Base-by-base conservation (phyloP, 805 yeast genomes). In the Candida takata region DNA sequence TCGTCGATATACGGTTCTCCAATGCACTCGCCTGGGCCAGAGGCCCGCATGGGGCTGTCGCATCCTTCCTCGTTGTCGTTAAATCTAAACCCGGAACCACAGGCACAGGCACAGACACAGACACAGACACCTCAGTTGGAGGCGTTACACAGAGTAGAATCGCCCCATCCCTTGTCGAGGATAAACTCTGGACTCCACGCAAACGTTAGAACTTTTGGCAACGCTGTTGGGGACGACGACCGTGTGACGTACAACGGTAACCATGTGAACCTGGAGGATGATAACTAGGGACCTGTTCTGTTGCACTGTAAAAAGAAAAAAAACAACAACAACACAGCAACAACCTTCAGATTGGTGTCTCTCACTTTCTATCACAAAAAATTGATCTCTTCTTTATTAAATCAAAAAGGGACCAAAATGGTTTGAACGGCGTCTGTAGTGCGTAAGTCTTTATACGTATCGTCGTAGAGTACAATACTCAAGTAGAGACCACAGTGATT, bases 161-260 rank as follows among this genome's bases (percentile, higher is more conserved):
- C 47, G 5, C 47, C 34, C 7, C 40, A 38, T 8, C 15, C 45
- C 1, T 20, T 40, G 5, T 43, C 47, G 6, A 37, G 47, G 33
- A 40, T 43, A 38, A 36, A 38, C 35, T 37, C 42, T 3, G 24
- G 25, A 4, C n/a, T 33, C 30, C 27, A 23, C 30, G 20, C 51
- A 40, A 32, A 60, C 39, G 38, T 46, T 34, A 29, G 59, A 51
- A 48, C 60, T 38, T 16, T 62, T 47, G 52, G 46, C 24, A 49
- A 48, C 29, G 39, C 44, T 18, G 49, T 52, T 17, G 32, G 51
- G 8, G 49, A 51, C 6, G 63, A 61, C 14, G 69, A 66, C 16
- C 56, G 72, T 24, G 51, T 61, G 19, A 71, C 77, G 1, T 77
- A 74, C 47, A 77, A 77, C 47, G 83, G 82, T 1, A 78, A 77